Base-by-base conservation (phyloP, 768 basidiomycete genomes). In the Russula foetens region DNA sequence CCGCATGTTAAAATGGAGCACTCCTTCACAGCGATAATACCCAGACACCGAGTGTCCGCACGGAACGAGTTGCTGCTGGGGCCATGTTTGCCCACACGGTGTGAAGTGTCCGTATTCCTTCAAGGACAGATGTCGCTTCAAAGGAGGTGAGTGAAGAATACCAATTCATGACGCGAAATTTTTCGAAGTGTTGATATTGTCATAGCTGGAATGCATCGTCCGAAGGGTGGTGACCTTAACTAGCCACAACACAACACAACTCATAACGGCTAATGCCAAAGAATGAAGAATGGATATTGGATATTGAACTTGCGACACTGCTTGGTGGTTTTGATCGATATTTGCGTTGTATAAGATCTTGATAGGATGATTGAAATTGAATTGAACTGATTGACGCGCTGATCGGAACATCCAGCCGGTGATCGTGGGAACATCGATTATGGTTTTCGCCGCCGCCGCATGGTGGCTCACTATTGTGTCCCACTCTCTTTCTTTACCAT, bases 121-220 rank as follows among this genome's bases (percentile, higher is more conserved):
- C 73, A 88, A 86, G 69, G 88, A 89, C 45, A 90, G 86, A 73
- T 92, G 90, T 69, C 90, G 90, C 88, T 92, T 92, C 73, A 90
- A 91, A 79, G 88, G 85, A 66, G 72, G 79, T 80, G 58, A 67
- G 80, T 73, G 9, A 38, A 1, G 29, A 31, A 49, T 31, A 33
- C 43, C n/a, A 26, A 41, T 19, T 59, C 11, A 11, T 15, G 33
- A 21, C 9, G 31, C 8, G 28, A 43, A 31, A 31, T 12, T 19
- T 17, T 21, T 12, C n/a, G n/a, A 15, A 21, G 12, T 4, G 50
- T n/a, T 62, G 38, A 58, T 41, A 47, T 48, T 19, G 11, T 53
- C 19, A 14, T 50, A 79, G 77, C 76, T 51, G 76, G 75, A 53
- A 78, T 78, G 77, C 77, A 78, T 47, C 65, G 65, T 31, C 65